Conservation (phyloP, 2,329 filamentous ascomycete genomes). For the Colletotrichum sidae region DNA sequence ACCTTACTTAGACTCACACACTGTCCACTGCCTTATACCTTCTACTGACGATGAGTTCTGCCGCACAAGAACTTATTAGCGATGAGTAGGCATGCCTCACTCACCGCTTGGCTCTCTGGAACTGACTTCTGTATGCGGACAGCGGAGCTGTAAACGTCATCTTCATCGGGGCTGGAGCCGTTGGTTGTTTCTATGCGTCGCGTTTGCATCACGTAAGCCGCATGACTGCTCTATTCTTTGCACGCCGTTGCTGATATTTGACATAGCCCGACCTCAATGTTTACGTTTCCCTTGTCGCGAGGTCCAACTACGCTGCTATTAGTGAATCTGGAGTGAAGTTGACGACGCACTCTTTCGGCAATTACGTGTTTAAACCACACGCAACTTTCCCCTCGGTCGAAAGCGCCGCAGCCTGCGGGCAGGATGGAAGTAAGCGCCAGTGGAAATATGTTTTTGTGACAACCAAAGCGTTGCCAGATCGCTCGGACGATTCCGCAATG, state of each 20-base stretch:
- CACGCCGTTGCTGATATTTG: slow-evolving; percentile 33
- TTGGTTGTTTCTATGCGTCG: slow-evolving; percentile 79
- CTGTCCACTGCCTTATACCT: no score
- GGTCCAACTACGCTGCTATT: slow-evolving; percentile 78
- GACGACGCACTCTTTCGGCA: slow-evolving; percentile 74
- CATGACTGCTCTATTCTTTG: slow-evolving; percentile 3
- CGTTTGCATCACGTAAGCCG: slow-evolving; percentile 68
- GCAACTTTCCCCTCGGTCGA: slow-evolving; percentile 71
- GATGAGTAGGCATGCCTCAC: background rate
- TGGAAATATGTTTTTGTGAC: slow-evolving; percentile 76
- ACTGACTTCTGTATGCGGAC: background rate
- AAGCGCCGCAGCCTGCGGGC: slow-evolving; percentile 55
- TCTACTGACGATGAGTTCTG: no score
- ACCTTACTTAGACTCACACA: no score
- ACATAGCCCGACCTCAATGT: slow-evolving; percentile 61
- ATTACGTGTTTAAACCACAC: slow-evolving; percentile 72
- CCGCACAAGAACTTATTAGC: no score
- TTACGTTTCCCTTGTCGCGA: slow-evolving; percentile 76
- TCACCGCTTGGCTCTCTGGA: background rate
- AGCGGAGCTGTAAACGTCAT: slow-evolving; percentile 65
- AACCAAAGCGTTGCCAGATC: slow-evolving; percentile 77
- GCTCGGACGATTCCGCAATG: slow-evolving; percentile 69
- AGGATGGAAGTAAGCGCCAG: slow-evolving; percentile 19
- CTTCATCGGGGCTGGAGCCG: slow-evolving; percentile 77
- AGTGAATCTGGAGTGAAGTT: slow-evolving; percentile 71